Evolutionary conservation across 306 rosid genomes (phyloP), one percentile per base, ranked within the genome.

Genomic region (Castanospermum australe): DNA sequence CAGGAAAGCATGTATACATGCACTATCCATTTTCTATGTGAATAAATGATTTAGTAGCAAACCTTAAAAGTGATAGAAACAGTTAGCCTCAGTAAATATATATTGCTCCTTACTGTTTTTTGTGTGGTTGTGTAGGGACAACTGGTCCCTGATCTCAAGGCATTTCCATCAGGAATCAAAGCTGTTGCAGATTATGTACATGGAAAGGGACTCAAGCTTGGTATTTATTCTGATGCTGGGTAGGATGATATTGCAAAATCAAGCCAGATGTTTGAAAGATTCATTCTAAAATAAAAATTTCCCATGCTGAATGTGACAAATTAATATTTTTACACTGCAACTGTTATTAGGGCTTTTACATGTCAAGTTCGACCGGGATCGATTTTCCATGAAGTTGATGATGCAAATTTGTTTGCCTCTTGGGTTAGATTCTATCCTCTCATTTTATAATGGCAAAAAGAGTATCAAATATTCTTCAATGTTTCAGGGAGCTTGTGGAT

Each of bases 351-450:
- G 91, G 36, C 1, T 47, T 95, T 87, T 77, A 95, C 99, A 32
- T 95, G 99, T 84, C 91, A 95, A 92, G 97, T 90, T 77, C 98
- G 96, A 80, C 98, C 98, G 18, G 99, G 99, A 41, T 95, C 99
- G 14, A 86, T 95, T 79, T 84, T 67, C 81, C 92, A 88, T 83
- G 99, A 95, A 90, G 76, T 32, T 56, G 94, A 79, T 48, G 99
- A 95, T 56, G 99, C 99, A 21, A 76, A 88, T 60, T 52, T 79
- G 60, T 93, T 95, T 85, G 96, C 98, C 68, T 95, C 97, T 74
- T 95, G 99, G 99, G 99, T 95, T 82, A 87, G 91, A 87, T 66
- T 76, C 80, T 62, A 20, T 30, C 57, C 25, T 80, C 79, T 68
- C 74, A 21, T 76, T 75, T 67, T 20, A 33, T 74, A 50, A 41